Base-by-base conservation (phyloP, 192 early-diverging fungal species). In the Backusella westeae region DNA sequence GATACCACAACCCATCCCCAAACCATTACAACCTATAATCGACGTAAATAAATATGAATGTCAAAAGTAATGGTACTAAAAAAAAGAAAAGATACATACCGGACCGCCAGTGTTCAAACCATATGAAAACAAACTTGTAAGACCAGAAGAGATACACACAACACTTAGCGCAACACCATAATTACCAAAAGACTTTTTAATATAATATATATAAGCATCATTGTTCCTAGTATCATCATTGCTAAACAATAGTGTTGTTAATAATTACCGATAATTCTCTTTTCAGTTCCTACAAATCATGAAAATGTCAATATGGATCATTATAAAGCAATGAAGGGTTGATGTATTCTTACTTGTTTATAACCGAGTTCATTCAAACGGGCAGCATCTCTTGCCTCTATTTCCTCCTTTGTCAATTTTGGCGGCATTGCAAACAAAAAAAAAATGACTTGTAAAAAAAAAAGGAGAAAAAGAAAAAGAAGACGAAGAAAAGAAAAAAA, bases 31-130 rank as follows among this genome's bases (percentile, higher is more conserved):
- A 59, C 56, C 56, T 59, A 59, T 26, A 59, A 12, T 59, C 2
- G 9, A 29, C 19, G 56, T 59, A 59, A 59, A 12, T 26, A 59
- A 26, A 3, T 26, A 8, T 26, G 10, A 0, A 23, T 26, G n/a
- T 14, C 23, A 26, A 34, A 21, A 56, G 9, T 19, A 41, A 44
- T 15, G 15, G 15, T 4, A 17, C 9, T 39, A 41, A 10, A 44
- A 14, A 26, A 39, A 56, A 53, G 32, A 32, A 29, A 71, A 56
- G n/a, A 46, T 1, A 68, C 71, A 74, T 81, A 81, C 83, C 15
- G 82, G 82, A 44, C 86, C 86, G 4, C 86, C 83, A n/a, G 83
- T 81, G 32, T 76, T 87, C 73, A 85, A 67, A 42, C 81, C 83
- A 53, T 81, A 83, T 8, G 71, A 77, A 67, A 85, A 87, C 46